Evolutionary conservation across 2,329 filamentous ascomycete species (phyloP), one percentile per base, ranked within the genome.

Genomic region (Hypoxylon sp.): DNA sequence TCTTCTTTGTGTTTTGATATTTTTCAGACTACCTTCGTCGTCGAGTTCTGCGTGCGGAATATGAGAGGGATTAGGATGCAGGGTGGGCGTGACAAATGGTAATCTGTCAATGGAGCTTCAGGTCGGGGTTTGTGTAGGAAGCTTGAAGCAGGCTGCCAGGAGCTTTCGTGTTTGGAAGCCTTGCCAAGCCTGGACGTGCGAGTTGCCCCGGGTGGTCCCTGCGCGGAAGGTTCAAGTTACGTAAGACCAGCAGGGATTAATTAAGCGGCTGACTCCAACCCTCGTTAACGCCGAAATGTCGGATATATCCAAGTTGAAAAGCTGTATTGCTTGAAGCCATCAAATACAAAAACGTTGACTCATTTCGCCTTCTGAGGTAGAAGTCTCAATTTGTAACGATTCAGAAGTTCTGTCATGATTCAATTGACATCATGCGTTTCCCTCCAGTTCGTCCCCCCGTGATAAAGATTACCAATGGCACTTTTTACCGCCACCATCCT

Each of bases 401-500:
- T 30, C 24, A 30, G 46, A 58, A 26, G 38, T 22, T 50, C 18
- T 69, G 60, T 46, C 30, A 70, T 70, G 59, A 3, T 61, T 61
- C 64, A 70, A 70, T 74, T 67, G 69, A 61, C 67, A 78, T 73
- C 67, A 83, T 81, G 78, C 76, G 74, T 32, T 70, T 78, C 36
- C 68, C 78, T 14, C 68, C 73, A 16, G 70, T 76, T 64, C 79
- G 79, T 61, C 78, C 80, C 20, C 89, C 91, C 40, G 83, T 94
- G 63, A 86, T 97, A 68, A 83, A 83, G 72, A 93, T 97, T 74
- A 76, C 85, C 73, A 89, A 93, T 80, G 93, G 87, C 77, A 95
- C 92, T 0, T 96, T 97, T 78, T 96, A 95, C 80, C 87, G 89
- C 40, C 85, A 89, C 51, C 90, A 94, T 76, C 92, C 92, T 11